A percentile compares a stretch with the other conserved stretches of the same genome.
Conservation (phyloP, 2,329 filamentous ascomycete genomes). For the Cladobotryum protrusum region DNA sequence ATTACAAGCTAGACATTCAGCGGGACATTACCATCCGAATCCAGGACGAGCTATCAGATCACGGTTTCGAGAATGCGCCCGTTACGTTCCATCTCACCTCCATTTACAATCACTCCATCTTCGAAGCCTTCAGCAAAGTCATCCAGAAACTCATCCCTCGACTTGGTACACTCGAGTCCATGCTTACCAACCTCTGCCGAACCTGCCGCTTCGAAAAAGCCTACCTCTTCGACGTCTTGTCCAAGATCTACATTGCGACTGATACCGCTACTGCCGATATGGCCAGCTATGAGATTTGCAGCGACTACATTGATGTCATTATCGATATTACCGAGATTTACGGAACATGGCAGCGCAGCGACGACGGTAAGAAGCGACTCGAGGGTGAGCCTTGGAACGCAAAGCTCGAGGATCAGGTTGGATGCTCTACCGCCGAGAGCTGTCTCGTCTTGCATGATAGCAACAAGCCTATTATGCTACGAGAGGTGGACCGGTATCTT, state of each 20-base stretch:
- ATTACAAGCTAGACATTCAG: slow-evolving; percentile 93
- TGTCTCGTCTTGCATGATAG: slow-evolving; percentile 61
- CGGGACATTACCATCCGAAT: slow-evolving; percentile 95
- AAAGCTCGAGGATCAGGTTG: slow-evolving; percentile 59
- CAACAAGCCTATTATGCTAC: slow-evolving; percentile 58
- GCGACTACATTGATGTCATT: slow-evolving; percentile 97
- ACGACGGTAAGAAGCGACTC: slow-evolving; percentile 47
- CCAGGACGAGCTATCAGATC: slow-evolving; percentile 89
- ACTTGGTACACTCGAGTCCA: slow-evolving; percentile 82
- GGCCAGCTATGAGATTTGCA: slow-evolving; percentile 95
- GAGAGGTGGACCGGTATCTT: slow-evolving; percentile 67
- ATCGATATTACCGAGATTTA: slow-evolving; percentile 96
- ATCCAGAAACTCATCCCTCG: slow-evolving; percentile 96
- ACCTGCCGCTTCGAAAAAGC: slow-evolving; percentile 96
- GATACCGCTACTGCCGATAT: slow-evolving; percentile 91
- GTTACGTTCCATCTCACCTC: slow-evolving; percentile 94
- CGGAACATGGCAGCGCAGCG: slow-evolving; percentile 61
- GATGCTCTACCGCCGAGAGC: slow-evolving; percentile 60
- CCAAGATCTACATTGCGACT: slow-evolving; percentile 97
- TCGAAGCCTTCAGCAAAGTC: slow-evolving; percentile 96
- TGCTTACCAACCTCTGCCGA: slow-evolving; percentile 89
- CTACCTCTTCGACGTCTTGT: slow-evolving; percentile 94
- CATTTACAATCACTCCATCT: slow-evolving; percentile 98
- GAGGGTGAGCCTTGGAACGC: slow-evolving; percentile 57
- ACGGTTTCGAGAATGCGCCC: slow-evolving; percentile 86